Percentiles rank a stretch among this genome's conserved stretches.
Conservation (phyloP, 371 early-diverging fungal species). For the Blakeslea trispora region DNA sequence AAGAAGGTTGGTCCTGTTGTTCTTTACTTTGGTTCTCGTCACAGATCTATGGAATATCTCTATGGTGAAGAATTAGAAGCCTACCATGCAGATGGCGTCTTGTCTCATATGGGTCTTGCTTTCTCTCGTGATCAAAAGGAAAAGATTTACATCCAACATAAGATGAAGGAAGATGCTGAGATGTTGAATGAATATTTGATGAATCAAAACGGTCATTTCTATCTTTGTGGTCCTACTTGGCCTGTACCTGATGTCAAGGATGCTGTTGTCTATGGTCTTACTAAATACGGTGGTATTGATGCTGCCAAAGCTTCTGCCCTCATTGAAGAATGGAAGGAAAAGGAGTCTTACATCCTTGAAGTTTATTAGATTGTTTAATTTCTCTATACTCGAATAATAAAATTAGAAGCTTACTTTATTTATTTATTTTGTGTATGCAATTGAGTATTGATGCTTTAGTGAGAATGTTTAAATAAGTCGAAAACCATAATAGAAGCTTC, state of each 20-base stretch:
- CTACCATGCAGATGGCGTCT: conserved; percentile 81
- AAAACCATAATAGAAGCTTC: too few species aligned
- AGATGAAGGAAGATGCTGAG: conserved; percentile 83
- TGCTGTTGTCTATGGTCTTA: conserved; percentile 82
- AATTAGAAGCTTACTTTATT: background rate
- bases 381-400: background rate
- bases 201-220: conserved; percentile 81
- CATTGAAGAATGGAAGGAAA: conserved; percentile 89
- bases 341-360: conserved; percentile 89
- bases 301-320: conserved; percentile 65
- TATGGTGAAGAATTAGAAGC: conserved; percentile 95
- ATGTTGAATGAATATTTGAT: conserved; percentile 75
- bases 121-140: conserved; percentile 93
- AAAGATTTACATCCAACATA: conserved; percentile 95
- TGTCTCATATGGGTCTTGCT: conserved; percentile 85
- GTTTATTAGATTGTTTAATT: conserved; percentile 66
- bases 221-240: conserved; percentile 95
- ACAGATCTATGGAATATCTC: conserved; percentile 88
- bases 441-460: too few species aligned
- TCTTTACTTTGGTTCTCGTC: conserved; percentile 93
- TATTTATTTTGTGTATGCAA: too few species aligned
- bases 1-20: conserved; percentile 87
- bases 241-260: conserved; percentile 93
- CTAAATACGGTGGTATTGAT: conserved; percentile 60
- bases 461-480: too few species aligned